Evolutionary conservation across 768 basidiomycete genomes (phyloP), one percentile per base, ranked within the genome.

Genomic region (Suillus clintonianus): DNA sequence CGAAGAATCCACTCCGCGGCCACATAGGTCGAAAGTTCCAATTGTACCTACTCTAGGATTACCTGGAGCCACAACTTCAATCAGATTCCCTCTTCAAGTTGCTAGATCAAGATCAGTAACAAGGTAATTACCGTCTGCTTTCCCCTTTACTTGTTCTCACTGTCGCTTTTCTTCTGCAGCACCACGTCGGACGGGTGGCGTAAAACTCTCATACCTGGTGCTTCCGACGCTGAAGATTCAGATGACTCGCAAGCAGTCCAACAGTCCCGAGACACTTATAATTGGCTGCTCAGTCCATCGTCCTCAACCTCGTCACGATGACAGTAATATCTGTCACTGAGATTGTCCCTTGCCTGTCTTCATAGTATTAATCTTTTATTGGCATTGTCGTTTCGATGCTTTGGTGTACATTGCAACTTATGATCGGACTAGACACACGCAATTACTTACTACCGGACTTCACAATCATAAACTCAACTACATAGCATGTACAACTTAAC

Each of bases 1-100:
- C 13, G 39, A 36, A 24, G 68, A 75, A 24, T 66, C 45, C 27
- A 75, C 75, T 2, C 75, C 74, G 54, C 68, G 73, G 39, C 75
- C 73, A 5, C 7, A 37, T 27, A 59, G 62, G 50, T 59, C 24
- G 59, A 65, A 45, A 11, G 57, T 11, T 39, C 56, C 36, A 4
- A n/a, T n/a, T 32, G 34, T 51, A 11, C 19, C 54, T 8, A 64
- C 34, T 34, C 10, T 27, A 4, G n/a, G 14, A 1, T 32, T 51
- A 22, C 22, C 36, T 39, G n/a, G 47, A 41, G 4, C 39, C 9
- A 5, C 55, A 15, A 54, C 53, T 24, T 36, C 22, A 54, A 43
- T 47, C 4, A 19, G 24, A 10, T 60, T 60, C 3, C 74, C 74
- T n/a, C 50, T 75, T 19, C 67, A 68, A 37, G 8, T 63, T 15